Evolutionary conservation across 768 basidiomycete genomes (phyloP), one percentile per base, ranked within the genome.

Genomic region (Phanerochaete sordida): DNA sequence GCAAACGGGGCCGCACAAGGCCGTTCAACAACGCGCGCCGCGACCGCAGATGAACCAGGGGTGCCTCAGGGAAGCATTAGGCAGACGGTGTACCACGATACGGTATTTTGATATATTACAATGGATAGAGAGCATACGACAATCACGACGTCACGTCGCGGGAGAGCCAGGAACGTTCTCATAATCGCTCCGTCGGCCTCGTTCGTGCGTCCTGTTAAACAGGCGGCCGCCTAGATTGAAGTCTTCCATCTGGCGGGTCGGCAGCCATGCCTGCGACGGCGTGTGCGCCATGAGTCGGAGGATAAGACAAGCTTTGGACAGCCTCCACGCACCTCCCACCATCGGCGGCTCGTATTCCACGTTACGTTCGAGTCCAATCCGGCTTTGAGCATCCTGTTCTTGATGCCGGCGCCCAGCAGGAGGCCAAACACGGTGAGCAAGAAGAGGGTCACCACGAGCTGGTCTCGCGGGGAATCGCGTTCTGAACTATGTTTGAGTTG

Each of bases 391-490:
- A 94, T 90, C 62, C 90, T 83, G 66, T 79, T 86, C 76, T 90
- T 91, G 68, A 96, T 84, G 15, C 92, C 92, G 33, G 93, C 92
- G 53, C 84, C 88, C 26, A 96, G 77, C 45, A 96, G 76, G 58
- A 96, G 81, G 23, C 92, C 93, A 65, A 95, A 88, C 27, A 97
- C 88, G 30, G 87, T 90, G 63, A 97, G 75, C 28, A 96, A 78
- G 77, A 96, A 97, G 54, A 95, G 78, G 19, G 93, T 94, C 48
- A 96, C 95, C 31, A 96, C 89, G 28, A 95, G 79, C 70, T 96
- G 94, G 75, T 97, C 95, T 72, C 94, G 77, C n/a, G 95, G 95
- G 21, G 92, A 95, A 77, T 96, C 94, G 62, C 95, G 85, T 77
- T 95, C 94, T 96, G 59, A 33, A 4, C 4, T 43, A 19, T 4